Evolutionary conservation across 306 rosid species (phyloP), one percentile per base, ranked within the genome.

Genomic region (Prunus mume): DNA sequence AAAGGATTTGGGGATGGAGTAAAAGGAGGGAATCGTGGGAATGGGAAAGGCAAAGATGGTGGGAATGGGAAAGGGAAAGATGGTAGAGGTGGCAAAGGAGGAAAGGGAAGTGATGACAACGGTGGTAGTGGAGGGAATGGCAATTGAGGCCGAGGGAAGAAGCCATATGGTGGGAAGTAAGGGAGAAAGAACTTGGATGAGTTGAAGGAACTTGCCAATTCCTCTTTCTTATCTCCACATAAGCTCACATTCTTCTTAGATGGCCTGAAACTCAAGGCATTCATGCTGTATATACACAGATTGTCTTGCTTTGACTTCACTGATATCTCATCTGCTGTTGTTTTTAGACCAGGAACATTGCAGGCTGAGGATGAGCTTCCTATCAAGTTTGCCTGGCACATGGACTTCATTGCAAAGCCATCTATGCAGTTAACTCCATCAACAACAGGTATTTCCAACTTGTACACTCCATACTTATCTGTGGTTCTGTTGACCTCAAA

Each of bases 241-340:
- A 88, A 57, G 45, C 85, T 86, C 3, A 73, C 47, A 63, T 90
- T 88, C 78, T 61, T 88, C 78, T 79, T 75, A 8, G 69, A n/a
- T 61, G 92, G 95, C 78, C 77, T 83, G 86, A 67, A 89, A 79
- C 85, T 90, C 54, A 90, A 54, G 34, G 85, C 87, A 81, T 78
- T 88, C 83, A 90, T 73, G 77, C 81, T 88, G 84, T 86, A 90
- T 24, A 86, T 87, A 66, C 95, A 90, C n/a, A 84, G 83, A 68
- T 88, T 86, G 62, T 84, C 89, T 68, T 88, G 88, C 50, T 82
- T 87, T 25, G 90, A 86, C 70, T 90, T 88, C 69, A 90, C 67
- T 24, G 92, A 79, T 41, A 90, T 81, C 76, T 84, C 83, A 62
- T 79, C 71, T 6, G 89, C 57, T 12, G 92, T 72, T 68, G 81